Percentiles rank a stretch among this genome's conserved stretches.
phyloP scores from a whole-genome alignment of 2,329 filamentous ascomycete species.

The Lecanosticta acicola region DNA sequence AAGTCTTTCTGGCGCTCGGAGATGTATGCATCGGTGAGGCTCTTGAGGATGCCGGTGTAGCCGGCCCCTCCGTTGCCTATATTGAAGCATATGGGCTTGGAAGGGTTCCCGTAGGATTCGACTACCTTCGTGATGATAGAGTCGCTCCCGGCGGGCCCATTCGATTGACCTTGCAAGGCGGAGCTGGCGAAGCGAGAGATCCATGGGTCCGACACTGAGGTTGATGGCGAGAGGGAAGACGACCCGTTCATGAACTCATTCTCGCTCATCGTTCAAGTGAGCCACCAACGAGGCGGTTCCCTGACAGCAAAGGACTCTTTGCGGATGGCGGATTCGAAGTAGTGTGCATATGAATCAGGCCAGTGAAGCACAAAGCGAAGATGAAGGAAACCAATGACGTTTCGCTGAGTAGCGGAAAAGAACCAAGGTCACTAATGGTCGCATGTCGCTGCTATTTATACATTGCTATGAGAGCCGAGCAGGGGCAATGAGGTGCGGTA shows the following conservation, averaged over 20 bases:
- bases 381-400: neutral
- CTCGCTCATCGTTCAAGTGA: no score
- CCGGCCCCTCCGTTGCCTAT: conserved; percentile 25
- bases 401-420: neutral
- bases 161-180: conserved; percentile 4
- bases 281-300: no score
- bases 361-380: neutral
- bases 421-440: neutral
- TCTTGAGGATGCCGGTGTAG: conserved; percentile 19
- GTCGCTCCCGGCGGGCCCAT: conserved; percentile 7
- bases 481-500: neutral
- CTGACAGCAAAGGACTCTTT: no score
- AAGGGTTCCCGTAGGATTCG: conserved; percentile 16
- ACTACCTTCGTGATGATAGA: conserved; percentile 7
- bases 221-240: no score
- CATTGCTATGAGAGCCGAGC: neutral
- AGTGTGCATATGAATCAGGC: no score
- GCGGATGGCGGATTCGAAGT: no score
- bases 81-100: conserved; percentile 16
- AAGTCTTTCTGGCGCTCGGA: conserved; percentile 9
- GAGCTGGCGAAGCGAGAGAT: conserved; percentile 11
- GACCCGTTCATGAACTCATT: no score
- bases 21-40: conserved; percentile 16
- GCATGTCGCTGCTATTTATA: neutral
- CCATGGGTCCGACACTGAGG: conserved; percentile 9